Base-by-base conservation (phyloP, 306 rosid genomes). In the Trifolium fragiferum region DNA sequence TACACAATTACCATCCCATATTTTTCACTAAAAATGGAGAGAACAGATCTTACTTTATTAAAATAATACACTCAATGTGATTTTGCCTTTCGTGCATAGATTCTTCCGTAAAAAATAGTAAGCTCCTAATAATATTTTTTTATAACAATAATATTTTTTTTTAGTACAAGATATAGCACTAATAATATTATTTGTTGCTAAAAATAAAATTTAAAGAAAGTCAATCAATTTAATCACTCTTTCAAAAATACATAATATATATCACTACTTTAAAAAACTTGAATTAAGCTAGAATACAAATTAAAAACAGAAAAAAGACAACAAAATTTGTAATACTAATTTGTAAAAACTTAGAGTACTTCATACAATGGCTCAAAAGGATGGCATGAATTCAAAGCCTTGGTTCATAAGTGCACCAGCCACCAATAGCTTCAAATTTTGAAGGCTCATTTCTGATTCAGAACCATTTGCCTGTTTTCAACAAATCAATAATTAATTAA, bases 391-490 rank as follows among this genome's bases (percentile, higher is more conserved):
- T 81, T 88, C 86, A 82, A 94, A 94, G 43, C 97, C 96, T 78
- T 91, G 95, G 77, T 88, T 91, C 74, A 90, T 65, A 76, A 94
- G 92, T 60, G 95, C 98, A 2, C 87, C 90, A 1, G 97, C 82
- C 46, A 94, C 89, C 98, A 97, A 94, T 27, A 91, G 87, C 90
- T 88, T 91, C 91, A 94, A 78, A 81, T 91, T 89, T 55, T 86
- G 90, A 83, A 87, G 83, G 81, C 90, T 86, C 66, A 90, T 84
- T 37, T 91, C 91, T 71, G 74, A 70, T 69, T 89, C 88, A 12
- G 80, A 60, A 33, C 85, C 88, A 64, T 81, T 77, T 15, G 86
- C 96, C 98, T 93, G 83, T 84, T 84, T 76, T 67, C 40, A 70
- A 64, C 78, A 77, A 23, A 80, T 37, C 20, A 66, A 71, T 72